Conservation (phyloP, 2,329 filamentous ascomycete species). For the Emergomyces pasteurianus region DNA sequence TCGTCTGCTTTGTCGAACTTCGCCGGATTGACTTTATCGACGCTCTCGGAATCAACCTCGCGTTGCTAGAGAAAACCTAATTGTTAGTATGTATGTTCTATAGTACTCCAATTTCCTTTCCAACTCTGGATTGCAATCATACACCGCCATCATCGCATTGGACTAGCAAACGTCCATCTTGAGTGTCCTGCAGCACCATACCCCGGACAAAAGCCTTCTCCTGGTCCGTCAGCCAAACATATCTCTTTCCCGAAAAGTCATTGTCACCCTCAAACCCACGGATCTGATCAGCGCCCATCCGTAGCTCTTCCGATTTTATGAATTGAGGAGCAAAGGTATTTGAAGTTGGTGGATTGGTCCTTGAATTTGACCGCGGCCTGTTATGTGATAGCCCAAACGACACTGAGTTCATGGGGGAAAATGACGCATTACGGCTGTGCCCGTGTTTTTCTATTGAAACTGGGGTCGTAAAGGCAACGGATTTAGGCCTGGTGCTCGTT, state of each 20-base stretch:
- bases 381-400: conserved; percentile 28
- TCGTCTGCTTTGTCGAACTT: conserved; percentile 99
- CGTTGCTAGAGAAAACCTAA: conserved; percentile 51
- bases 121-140: conserved; percentile 26
- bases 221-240: conserved; percentile 90
- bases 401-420: conserved; percentile 42
- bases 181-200: conserved; percentile 75
- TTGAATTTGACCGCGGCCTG: conserved; percentile 48
- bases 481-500: conserved; percentile 54
- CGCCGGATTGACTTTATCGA: conserved; percentile 97
- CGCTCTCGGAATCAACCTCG: conserved; percentile 70
- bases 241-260: conserved; percentile 96
- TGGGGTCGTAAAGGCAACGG: conserved; percentile 57
- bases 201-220: conserved; percentile 83
- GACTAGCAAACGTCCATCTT: conserved; percentile 58
- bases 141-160: conserved; percentile 90
- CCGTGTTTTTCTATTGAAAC: conserved; percentile 31
- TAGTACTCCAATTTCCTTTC: neutral
- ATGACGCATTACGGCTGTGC: conserved; percentile 61
- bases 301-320: conserved; percentile 75
- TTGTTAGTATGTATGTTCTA: neutral
- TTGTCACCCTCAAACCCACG: conserved; percentile 88
- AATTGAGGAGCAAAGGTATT: conserved; percentile 93
- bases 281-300: conserved; percentile 43
- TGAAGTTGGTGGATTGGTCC: conserved; percentile 41